Conservation (phyloP, 192 early-diverging fungal genomes). For the Entophlyctis luteolus region DNA sequence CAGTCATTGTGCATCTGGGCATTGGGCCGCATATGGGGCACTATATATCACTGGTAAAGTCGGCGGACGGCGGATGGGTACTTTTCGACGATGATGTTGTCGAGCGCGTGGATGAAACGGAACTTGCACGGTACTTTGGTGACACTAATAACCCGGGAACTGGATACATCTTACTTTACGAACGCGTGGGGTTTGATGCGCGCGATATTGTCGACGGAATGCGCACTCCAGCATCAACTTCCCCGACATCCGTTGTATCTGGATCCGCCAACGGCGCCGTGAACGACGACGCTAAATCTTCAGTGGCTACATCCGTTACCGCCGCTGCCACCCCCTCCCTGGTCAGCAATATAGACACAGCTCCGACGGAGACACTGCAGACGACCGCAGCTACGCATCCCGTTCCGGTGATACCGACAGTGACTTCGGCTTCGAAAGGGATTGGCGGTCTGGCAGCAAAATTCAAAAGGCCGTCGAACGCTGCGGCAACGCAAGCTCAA, state of each 20-base stretch:
- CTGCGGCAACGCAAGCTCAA: too few species aligned
- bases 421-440: neutral
- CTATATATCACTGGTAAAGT: conserved; percentile 89
- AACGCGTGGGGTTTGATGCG: conserved; percentile 31
- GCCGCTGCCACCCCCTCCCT: neutral
- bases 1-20: conserved; percentile 92
- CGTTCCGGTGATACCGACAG: neutral
- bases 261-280: neutral
- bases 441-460: neutral
- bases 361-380: neutral
- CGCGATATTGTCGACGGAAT: neutral
- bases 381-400: neutral
- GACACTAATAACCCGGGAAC: conserved; percentile 41
- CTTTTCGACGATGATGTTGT: conserved; percentile 96
- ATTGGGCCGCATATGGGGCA: conserved; percentile 95
- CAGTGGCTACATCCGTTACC: neutral
- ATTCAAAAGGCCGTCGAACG: conserved; percentile 2
- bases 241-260: neutral
- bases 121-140: conserved; percentile 50
- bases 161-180: conserved; percentile 54
- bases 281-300: neutral
- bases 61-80: conserved; percentile 83
- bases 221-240: neutral
- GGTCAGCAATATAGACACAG: neutral
- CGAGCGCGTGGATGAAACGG: conserved; percentile 42